Percentiles rank a stretch among this genome's conserved stretches.
Evolutionary conservation across 257 asterid species (phyloP).

Genomic region (Petunia axillaris): DNA sequence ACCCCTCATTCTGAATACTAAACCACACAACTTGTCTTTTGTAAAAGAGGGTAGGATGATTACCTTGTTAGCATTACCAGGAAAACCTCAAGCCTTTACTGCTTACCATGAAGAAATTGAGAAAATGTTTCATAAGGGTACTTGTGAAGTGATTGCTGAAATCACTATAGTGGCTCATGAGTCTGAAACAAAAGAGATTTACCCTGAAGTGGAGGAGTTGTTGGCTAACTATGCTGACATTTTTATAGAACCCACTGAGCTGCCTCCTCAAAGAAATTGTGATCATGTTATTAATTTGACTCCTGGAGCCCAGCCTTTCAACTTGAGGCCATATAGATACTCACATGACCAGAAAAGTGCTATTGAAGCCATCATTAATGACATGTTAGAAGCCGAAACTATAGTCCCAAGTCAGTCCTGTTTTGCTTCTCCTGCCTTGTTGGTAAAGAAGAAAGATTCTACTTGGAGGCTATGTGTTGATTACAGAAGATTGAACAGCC

Average conservation of each 20-base stretch:
- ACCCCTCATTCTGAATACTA: neutral
- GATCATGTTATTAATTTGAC: neutral
- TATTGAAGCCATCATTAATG: neutral
- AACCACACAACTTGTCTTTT: neutral
- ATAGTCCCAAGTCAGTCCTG: neutral
- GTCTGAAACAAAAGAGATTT: neutral
- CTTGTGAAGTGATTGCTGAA: no score
- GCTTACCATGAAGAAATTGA: no score
- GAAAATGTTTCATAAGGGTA: no score
- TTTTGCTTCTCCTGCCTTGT: no score
- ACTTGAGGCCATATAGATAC: neutral
- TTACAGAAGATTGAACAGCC: no score
- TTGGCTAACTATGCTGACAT: neutral
- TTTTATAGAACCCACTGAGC: neutral
- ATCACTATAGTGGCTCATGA: no score
- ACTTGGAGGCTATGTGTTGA: no score
- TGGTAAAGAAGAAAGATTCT: no score
- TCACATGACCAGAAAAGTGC: conserved; percentile 1
- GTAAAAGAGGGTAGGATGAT: neutral
- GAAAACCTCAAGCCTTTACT: neutral
- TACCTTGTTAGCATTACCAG: no score
- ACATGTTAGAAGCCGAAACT: neutral
- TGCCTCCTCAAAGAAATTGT: neutral
- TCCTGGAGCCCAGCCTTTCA: neutral
- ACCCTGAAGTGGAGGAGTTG: neutral